Percentiles rank a stretch among this genome's conserved stretches.
phyloP scores from a whole-genome alignment of 768 basidiomycete species.

The Termitomyces sp. region DNA sequence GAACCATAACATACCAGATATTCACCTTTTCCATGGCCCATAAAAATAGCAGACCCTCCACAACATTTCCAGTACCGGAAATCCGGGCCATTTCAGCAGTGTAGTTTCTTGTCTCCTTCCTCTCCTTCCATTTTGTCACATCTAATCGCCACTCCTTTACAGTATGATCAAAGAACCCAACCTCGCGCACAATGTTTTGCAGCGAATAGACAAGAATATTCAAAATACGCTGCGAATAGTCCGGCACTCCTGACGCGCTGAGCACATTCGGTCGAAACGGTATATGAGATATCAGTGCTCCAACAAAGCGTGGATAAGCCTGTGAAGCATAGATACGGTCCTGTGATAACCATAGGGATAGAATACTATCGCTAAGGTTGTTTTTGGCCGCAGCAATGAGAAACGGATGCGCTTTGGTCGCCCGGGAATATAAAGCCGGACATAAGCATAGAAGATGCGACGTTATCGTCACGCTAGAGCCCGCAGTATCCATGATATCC shows the following conservation, averaged over 20 bases:
- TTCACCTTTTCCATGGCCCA: slow-evolving; percentile 77
- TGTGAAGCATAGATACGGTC: slow-evolving; percentile 72
- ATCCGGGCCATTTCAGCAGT: slow-evolving; percentile 66
- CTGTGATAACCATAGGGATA: slow-evolving; percentile 65
- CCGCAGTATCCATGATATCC: background rate
- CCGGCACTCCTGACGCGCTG: slow-evolving; percentile 24
- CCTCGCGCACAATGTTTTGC: slow-evolving; percentile 51
- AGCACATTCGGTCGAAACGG: slow-evolving; percentile 37
- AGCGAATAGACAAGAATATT: slow-evolving; percentile 47
- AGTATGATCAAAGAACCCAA: slow-evolving; percentile 55
- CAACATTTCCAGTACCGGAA: slow-evolving; percentile 36
- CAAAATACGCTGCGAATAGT: slow-evolving; percentile 34
- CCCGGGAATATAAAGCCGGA: slow-evolving; percentile 31
- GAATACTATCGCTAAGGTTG: slow-evolving; percentile 38
- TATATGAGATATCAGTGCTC: slow-evolving; percentile 56
- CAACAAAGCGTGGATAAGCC: slow-evolving; percentile 72
- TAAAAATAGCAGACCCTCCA: slow-evolving; percentile 66
- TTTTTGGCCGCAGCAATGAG: slow-evolving; percentile 52
- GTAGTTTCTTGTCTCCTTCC: slow-evolving; percentile 63
- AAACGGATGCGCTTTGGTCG: slow-evolving; percentile 49
- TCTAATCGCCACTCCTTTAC: slow-evolving; percentile 40
- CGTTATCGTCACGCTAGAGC: slow-evolving; percentile 4
- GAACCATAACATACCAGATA: background rate
- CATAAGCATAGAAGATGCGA: slow-evolving; percentile 7
- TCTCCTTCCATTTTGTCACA: slow-evolving; percentile 43